Evolutionary conservation across 2,329 filamentous ascomycete species (phyloP).

Genomic region (Monosporascus cannonballus): DNA sequence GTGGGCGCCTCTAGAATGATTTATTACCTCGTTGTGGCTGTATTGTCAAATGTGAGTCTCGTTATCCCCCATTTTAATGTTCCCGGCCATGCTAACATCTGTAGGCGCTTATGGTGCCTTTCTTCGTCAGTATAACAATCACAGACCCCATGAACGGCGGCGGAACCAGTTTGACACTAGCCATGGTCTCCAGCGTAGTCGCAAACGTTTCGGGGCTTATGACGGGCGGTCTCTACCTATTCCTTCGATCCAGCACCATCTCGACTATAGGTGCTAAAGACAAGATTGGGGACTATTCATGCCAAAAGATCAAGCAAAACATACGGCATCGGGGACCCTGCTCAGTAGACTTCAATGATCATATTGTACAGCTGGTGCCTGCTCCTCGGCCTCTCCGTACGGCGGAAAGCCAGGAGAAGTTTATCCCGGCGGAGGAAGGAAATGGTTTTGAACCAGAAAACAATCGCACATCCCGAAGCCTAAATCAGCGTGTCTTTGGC

Average conservation of each 20-base stretch:
- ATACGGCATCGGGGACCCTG: conserved; percentile 12
- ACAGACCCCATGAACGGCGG: conserved; percentile 28
- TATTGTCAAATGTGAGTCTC: conserved; percentile 49
- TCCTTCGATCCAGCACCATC: conserved; percentile 57
- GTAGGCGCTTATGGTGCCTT: conserved; percentile 55
- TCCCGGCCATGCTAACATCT: conserved; percentile 17
- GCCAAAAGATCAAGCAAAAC: conserved; percentile 34
- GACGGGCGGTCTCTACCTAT: conserved; percentile 60
- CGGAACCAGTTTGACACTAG: conserved; percentile 43
- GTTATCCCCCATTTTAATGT: not conserved
- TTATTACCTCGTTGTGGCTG: conserved; percentile 55
- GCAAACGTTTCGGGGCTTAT: conserved; percentile 61
- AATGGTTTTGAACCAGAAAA: conserved; percentile 25
- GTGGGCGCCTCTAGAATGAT: conserved; percentile 63
- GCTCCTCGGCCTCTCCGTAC: conserved; percentile 23
- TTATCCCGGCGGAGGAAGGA: conserved; percentile 26
- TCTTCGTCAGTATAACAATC: conserved; percentile 54
- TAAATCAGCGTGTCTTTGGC: conserved; percentile 12
- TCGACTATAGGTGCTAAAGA: conserved; percentile 46
- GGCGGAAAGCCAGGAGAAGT: conserved; percentile 29
- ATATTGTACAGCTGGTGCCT: conserved; percentile 29
- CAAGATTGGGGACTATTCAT: conserved; percentile 40
- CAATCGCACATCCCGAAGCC: conserved; percentile 12
- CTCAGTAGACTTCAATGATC: conserved; percentile 24
- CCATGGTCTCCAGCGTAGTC: conserved; percentile 60